Conservation (phyloP, 1,284 basidiomycete species). For the Xerocomus subilludens region DNA sequence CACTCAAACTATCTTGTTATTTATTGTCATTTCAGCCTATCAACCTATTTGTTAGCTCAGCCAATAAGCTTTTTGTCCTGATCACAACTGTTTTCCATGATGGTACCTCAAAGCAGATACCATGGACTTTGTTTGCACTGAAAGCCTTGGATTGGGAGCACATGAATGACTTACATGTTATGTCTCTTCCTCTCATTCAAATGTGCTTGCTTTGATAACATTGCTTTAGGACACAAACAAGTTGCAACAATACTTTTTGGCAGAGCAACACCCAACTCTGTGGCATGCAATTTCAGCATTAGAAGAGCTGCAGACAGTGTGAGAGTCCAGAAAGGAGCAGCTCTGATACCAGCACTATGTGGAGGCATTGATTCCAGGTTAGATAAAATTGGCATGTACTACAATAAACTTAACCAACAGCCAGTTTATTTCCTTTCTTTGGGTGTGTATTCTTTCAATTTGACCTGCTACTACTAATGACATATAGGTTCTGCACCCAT, state of each 20-base stretch:
- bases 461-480: too few species aligned
- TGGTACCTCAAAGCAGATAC: neutral
- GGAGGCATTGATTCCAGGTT: too few species aligned
- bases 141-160: neutral
- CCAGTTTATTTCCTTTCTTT: neutral
- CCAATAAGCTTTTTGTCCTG: neutral
- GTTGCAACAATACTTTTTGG: neutral
- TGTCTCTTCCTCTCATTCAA: neutral
- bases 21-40: neutral
- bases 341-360: too few species aligned
- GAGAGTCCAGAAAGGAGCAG: too few species aligned
- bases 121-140: neutral
- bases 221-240: neutral
- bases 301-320: neutral
- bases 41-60: neutral
- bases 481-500: neutral
- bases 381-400: too few species aligned
- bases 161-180: neutral
- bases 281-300: neutral
- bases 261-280: neutral
- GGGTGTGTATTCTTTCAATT: too few species aligned
- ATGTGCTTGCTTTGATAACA: too few species aligned
- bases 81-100: neutral
- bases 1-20: too few species aligned
- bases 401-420: neutral